A percentile compares a stretch with the other conserved stretches of the same genome.
phyloP scores from a whole-genome alignment of 352 stramenopile genomes.

The Aphanomyces stellatus region DNA sequence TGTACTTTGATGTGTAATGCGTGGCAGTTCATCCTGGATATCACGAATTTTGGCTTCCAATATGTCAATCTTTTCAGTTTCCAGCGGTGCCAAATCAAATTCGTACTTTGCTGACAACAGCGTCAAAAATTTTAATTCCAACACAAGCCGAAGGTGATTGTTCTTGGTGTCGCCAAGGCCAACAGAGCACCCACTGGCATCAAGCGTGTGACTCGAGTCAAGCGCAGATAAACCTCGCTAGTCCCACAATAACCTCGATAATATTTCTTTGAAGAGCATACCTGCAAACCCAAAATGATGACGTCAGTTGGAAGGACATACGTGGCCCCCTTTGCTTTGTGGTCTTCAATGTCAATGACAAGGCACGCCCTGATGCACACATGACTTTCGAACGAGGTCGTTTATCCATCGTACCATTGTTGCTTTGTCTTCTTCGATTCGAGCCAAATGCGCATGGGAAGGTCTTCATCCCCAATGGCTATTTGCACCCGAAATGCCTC shows the following conservation, averaged over 20 bases:
- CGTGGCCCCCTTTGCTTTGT: neutral
- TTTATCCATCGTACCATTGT: neutral
- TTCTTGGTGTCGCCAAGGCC: neutral
- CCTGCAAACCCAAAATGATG: neutral
- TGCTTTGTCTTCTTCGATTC: neutral
- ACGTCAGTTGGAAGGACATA: neutral
- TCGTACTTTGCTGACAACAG: neutral
- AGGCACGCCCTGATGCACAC: neutral
- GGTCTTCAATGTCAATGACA: neutral
- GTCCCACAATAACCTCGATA: too few relatives aligned
- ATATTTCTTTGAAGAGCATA: too few relatives aligned
- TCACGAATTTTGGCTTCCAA: neutral
- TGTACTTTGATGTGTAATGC: too few relatives aligned
- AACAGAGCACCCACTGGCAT: neutral
- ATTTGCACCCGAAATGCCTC: neutral
- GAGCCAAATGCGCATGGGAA: neutral
- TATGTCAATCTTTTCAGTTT: neutral
- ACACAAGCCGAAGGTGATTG: neutral
- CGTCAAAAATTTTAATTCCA: neutral
- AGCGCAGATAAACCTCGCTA: too few relatives aligned
- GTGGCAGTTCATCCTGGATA: neutral
- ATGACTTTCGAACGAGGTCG: neutral
- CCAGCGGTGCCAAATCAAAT: neutral
- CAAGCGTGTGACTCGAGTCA: too few relatives aligned
- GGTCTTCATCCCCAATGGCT: neutral